Evolutionary conservation across 1,139 yeast genomes (phyloP).

Genomic region (Geotrichum siamense): DNA sequence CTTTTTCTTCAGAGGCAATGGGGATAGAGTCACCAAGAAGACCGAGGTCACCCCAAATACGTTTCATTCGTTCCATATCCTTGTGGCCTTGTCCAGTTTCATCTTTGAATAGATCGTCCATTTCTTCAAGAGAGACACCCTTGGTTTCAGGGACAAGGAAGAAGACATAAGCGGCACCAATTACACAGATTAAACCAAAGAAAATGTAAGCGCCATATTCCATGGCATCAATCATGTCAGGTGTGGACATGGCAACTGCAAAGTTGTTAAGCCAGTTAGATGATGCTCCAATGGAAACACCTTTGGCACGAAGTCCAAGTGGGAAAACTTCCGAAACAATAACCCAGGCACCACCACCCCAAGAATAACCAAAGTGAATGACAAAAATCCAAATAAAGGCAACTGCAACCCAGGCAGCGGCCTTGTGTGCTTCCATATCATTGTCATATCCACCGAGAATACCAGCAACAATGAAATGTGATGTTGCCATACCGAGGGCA

Average conservation of each 20-base stretch:
- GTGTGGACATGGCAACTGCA: constrained; percentile 64
- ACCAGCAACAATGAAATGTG: constrained; percentile 34
- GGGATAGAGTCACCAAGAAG: constrained; percentile 19
- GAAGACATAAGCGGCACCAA: constrained; percentile 31
- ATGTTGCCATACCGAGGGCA: constrained; percentile 42
- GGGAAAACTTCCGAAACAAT: constrained; percentile 68
- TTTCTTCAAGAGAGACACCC: constrained; percentile 45
- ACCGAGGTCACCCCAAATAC: constrained; percentile 21
- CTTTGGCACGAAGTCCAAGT: constrained; percentile 64
- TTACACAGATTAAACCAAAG: constrained; percentile 30
- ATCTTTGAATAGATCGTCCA: constrained; percentile 38
- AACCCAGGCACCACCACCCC: constrained; percentile 83
- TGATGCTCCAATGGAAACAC: constrained; percentile 67
- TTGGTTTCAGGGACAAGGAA: constrained; percentile 44
- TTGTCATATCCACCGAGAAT: constrained; percentile 28
- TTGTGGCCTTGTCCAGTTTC: constrained; percentile 14
- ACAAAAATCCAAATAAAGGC: constrained; percentile 66
- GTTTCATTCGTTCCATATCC: constrained; percentile 21
- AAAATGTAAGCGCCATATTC: constrained; percentile 45
- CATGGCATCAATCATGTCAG: constrained; percentile 48
- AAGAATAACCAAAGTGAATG: constrained; percentile 66
- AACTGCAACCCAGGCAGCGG: constrained; percentile 50
- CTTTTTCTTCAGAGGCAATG: constrained; percentile 9
- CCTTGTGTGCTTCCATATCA: constrained; percentile 17
- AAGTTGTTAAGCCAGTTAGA: constrained; percentile 76